Percentiles rank a stretch among this genome's conserved stretches.
These are phyloP conservation scores for Colletotrichum sansevieriae DNA, from an alignment of 2,329 filamentous ascomycete species.

Conservation along the genomic window DNA sequence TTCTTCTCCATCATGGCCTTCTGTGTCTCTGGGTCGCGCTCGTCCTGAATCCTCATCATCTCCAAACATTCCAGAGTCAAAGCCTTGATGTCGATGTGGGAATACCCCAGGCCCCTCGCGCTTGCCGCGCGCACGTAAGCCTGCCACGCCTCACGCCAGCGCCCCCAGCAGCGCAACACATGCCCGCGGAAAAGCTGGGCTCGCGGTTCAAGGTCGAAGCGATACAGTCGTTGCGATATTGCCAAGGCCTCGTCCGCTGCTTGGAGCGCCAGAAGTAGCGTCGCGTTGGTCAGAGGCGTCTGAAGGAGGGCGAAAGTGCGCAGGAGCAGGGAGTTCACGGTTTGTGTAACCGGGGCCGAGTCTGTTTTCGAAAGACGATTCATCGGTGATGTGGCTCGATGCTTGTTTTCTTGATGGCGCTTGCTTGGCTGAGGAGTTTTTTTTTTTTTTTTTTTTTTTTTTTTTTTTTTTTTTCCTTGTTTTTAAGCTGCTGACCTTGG, in stretches of 20 bases:
- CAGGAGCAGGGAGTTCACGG: constrained; percentile 40
- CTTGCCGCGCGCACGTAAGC: constrained; percentile 44
- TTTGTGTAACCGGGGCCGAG: constrained; percentile 37
- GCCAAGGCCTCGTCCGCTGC: constrained; percentile 42
- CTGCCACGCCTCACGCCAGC: constrained; percentile 43
- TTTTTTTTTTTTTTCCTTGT: too few species aligned
- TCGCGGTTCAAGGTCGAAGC: constrained; percentile 43
- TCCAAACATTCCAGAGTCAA: constrained; percentile 34
- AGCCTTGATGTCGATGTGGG: constrained; percentile 23
- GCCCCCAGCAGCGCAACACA: constrained; percentile 43
- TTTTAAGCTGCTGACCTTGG: constrained; percentile 1
- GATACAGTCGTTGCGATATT: constrained; percentile 35
- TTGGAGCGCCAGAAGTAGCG: constrained; percentile 39
- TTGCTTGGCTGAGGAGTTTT: background rate
- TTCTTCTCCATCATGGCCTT: constrained; percentile 1
- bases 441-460: too few species aligned
- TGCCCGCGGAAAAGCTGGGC: constrained; percentile 46
- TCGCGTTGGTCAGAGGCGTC: constrained; percentile 29
- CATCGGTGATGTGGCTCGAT: constrained; percentile 22
- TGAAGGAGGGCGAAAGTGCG: constrained; percentile 37
- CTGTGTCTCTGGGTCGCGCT: background rate
- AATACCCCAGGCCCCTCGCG: constrained; percentile 32
- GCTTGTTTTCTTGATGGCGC: background rate
- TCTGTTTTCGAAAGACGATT: constrained; percentile 36
- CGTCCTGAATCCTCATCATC: constrained; percentile 26